Conservation (phyloP, 1,139 yeast species). For the Kodamaea plutei region DNA sequence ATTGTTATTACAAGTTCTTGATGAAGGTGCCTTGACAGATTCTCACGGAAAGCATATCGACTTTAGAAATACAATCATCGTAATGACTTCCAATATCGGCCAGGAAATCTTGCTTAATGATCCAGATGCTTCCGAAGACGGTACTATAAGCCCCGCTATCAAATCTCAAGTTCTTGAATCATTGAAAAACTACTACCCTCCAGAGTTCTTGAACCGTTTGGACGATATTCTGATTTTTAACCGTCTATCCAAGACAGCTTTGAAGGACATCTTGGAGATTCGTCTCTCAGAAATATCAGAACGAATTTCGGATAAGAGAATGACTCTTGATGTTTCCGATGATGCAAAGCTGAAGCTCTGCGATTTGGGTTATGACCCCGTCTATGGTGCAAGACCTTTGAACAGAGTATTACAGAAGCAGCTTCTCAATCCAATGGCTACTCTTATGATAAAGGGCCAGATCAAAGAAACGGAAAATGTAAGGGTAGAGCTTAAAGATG, state of each 20-base stretch:
- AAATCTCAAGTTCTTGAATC: slow-evolving; percentile 59
- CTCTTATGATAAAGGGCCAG: slow-evolving; percentile 72
- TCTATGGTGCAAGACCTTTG: slow-evolving; percentile 94
- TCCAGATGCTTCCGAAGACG: slow-evolving; percentile 35
- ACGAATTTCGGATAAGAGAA: slow-evolving; percentile 75
- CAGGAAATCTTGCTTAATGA: slow-evolving; percentile 80
- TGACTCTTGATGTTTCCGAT: slow-evolving; percentile 52
- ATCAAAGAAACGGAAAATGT: slow-evolving; percentile 69
- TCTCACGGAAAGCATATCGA: slow-evolving; percentile 93
- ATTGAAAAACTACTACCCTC: slow-evolving; percentile 75
- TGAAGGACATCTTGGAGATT: slow-evolving; percentile 77
- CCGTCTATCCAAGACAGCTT: slow-evolving; percentile 70
- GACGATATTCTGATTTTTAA: slow-evolving; percentile 91
- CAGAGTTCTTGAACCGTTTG: slow-evolving; percentile 89
- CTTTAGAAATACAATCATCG: slow-evolving; percentile 89
- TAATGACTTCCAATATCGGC: slow-evolving; percentile 97
- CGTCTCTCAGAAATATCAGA: slow-evolving; percentile 76
- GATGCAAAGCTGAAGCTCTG: slow-evolving; percentile 76
- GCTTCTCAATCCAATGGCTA: slow-evolving; percentile 82
- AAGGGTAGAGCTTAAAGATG: slow-evolving; percentile 25
- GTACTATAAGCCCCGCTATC: slow-evolving; percentile 46
- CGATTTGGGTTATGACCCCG: slow-evolving; percentile 81
- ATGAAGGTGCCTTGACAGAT: slow-evolving; percentile 92
- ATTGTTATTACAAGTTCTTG: slow-evolving; percentile 82
- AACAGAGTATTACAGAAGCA: slow-evolving; percentile 83